Evolutionary conservation across 2,329 filamentous ascomycete species (phyloP).

Genomic region (Aspergillus ruber): DNA sequence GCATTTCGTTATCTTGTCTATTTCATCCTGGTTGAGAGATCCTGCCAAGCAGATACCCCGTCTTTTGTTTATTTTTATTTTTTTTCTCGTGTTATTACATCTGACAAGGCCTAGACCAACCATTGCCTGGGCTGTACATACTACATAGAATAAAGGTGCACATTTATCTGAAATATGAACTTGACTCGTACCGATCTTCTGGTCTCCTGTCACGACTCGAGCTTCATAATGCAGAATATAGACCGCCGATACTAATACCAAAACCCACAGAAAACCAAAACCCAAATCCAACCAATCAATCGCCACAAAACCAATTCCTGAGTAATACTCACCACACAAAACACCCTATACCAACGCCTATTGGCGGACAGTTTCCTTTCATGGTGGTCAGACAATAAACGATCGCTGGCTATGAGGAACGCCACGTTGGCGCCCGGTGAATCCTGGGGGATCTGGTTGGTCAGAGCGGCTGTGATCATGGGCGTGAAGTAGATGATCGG

Average conservation of each 20-base stretch:
- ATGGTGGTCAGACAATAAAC: not conserved
- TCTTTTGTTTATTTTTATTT: constrained; percentile 6
- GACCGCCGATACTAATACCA: too few relatives aligned
- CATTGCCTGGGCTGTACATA: not conserved
- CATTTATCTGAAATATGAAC: too few relatives aligned
- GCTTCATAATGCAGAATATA: too few relatives aligned
- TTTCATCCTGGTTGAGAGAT: constrained; percentile 1
- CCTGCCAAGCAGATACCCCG: constrained; percentile 31
- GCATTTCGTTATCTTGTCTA: not conserved
- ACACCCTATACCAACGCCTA: too few relatives aligned
- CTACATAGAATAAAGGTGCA: too few relatives aligned
- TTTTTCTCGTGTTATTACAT: not conserved
- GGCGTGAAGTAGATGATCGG: not conserved
- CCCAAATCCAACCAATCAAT: too few relatives aligned
- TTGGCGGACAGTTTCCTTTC: too few relatives aligned
- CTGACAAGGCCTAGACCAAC: not conserved
- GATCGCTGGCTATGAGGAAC: not conserved
- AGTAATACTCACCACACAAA: too few relatives aligned
- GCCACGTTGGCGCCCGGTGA: not conserved
- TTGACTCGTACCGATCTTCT: too few relatives aligned
- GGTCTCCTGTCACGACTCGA: too few relatives aligned
- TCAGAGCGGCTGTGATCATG: constrained; percentile 9
- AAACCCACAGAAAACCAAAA: too few relatives aligned
- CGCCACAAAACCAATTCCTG: too few relatives aligned
- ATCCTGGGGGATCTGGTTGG: constrained; percentile 8